A percentile compares a stretch with the other conserved stretches of the same genome.
Conservation (phyloP, 164 flowering plant species). For the Kalanchoe fedtschenkoi region DNA sequence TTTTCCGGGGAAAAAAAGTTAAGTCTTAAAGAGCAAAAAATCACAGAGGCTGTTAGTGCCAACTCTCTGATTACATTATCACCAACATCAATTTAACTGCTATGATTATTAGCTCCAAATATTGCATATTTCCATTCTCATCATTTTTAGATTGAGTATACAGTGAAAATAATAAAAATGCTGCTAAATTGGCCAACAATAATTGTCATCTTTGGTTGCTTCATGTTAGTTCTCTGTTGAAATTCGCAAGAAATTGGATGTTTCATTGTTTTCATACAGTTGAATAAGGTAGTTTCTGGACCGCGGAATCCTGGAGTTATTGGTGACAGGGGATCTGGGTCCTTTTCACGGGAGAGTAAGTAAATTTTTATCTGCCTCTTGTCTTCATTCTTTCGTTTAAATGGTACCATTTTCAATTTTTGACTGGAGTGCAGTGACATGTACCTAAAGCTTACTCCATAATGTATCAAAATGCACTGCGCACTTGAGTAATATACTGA, state of each 20-base stretch:
- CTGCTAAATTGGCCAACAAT: not conserved
- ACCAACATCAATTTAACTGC: not conserved
- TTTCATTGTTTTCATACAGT: conserved; percentile 15
- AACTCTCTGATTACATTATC: not conserved
- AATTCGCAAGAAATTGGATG: not conserved
- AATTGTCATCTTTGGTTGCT: not conserved
- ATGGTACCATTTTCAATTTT: not conserved
- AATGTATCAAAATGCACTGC: too few relatives aligned
- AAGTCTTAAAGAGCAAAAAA: not conserved
- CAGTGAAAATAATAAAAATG: not conserved
- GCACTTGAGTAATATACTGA: too few relatives aligned
- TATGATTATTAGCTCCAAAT: not conserved
- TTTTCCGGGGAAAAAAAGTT: not conserved
- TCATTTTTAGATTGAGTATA: not conserved
- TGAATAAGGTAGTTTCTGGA: conserved; percentile 47
- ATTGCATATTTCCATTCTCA: not conserved
- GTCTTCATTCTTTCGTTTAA: not conserved
- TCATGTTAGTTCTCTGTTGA: not conserved
- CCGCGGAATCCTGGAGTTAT: conserved; percentile 68
- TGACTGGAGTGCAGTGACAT: too few relatives aligned
- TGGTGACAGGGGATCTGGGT: conserved; percentile 74
- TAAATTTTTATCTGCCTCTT: not conserved
- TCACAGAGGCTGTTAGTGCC: not conserved
- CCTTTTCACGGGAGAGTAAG: conserved; percentile 82
- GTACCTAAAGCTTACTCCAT: too few relatives aligned